Base-by-base conservation (phyloP, 441 rosid species). In the Syzygium malaccense region DNA sequence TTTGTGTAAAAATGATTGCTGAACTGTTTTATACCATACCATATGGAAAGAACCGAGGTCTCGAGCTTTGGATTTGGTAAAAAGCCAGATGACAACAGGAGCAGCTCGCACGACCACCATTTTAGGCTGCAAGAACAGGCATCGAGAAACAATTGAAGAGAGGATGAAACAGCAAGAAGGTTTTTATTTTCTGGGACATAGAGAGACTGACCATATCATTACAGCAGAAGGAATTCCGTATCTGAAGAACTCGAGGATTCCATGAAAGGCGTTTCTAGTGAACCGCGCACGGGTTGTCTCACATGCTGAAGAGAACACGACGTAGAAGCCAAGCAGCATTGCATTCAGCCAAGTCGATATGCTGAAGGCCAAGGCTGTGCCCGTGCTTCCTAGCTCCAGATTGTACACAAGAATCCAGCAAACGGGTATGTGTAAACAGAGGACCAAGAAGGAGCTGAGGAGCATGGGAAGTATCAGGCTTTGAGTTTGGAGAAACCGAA, bases 21-120 rank as follows among this genome's bases (percentile, higher is more conserved):
- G 41, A 86, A 53, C 33, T 57, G 33, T 30, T 85, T 33, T 32
- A 26, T 51, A 14, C 28, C 75, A 84, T 90, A 95, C 95, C 95
- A 93, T 90, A 95, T 93, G 18, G 95, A 93, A 88, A 95, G 94
- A 85, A 95, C 94, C 51, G 98, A 95, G 60, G 96, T 95, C 92
- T 94, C 94, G 55, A 94, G 92, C 58, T 92, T 88, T 55, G 95
- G 91, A 78, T 95, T 94, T 15, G 95, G 92, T 64, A 93, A 79
- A 54, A 94, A 91, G 68, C 96, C 96, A 7, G 94, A 93, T 15
- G 94, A 80, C 87, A 95, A 85, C n/a, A 57, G 79, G 75, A 93
- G 90, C 90, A 92, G 66, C 91, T 95, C 96, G 86, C 93, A 90
- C 8, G 96, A 94, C 92, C 95, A 95, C 97, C 96, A 95, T 91